Conservation (phyloP, 768 basidiomycete genomes). For the Fomitopsis pulvina region DNA sequence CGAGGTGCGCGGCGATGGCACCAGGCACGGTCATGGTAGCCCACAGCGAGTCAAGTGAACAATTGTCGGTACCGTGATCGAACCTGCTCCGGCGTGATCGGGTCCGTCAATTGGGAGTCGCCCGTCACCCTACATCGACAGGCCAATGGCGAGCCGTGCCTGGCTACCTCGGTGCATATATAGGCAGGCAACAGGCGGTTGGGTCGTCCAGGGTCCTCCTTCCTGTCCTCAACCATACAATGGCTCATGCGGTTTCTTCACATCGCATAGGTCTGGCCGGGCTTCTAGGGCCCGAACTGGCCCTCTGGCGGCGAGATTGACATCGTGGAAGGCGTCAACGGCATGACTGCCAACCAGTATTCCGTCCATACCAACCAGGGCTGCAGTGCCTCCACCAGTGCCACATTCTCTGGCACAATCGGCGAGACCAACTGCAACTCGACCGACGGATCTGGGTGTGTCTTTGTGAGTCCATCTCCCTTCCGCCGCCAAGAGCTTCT, state of each 20-base stretch:
- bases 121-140: no score
- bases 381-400: constrained; percentile 27
- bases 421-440: constrained; percentile 25
- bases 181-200: no score
- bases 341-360: constrained; percentile 43
- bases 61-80: no score
- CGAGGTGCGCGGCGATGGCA: no score
- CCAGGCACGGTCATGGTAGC: no score
- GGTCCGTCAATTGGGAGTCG: no score
- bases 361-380: constrained; percentile 43
- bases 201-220: no score
- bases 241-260: constrained; percentile 39
- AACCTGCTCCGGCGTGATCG: no score
- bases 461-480: constrained; percentile 7
- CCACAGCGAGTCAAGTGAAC: no score
- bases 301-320: constrained; percentile 32
- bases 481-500: background rate
- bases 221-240: no score
- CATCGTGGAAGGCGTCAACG: constrained; percentile 48
- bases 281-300: constrained; percentile 31
- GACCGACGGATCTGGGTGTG: constrained; percentile 20
- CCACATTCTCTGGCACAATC: constrained; percentile 26
- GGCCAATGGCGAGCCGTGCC: no score
- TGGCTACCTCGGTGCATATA: no score
- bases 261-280: constrained; percentile 18